Evolutionary conservation across 176 grass and related monocot species (phyloP), one percentile per base, ranked within the genome.

Genomic region (Rhipidocladum racemiflorum): DNA sequence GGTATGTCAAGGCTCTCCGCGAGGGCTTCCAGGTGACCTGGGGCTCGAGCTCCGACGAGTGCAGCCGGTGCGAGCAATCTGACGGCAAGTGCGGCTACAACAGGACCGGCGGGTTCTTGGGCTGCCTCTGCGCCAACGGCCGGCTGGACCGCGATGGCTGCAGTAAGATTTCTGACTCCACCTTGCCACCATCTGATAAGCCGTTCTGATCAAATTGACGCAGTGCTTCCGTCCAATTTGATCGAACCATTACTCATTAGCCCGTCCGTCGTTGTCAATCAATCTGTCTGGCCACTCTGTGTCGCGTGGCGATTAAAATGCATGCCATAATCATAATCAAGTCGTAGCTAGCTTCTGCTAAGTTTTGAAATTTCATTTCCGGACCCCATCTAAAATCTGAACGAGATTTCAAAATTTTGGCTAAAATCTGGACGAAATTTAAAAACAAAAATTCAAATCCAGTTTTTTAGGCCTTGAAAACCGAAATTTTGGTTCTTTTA

Each of bases 111-210:
- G 40, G 3, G 50, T 39, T 84, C 68, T 55, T 69, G 0, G 81
- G 73, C 30, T 97, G 95, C 83, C 24, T 87, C 69, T 94, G 95
- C 81, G 4, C 25, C 27, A 10, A 83, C 48, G 77, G 86, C 23
- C 12, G 15, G 69, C 18, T 61, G 2, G 67, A 5, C 48, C 2
- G 25, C 69, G 61, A 39, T 18, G 59, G 51, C 4, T 89, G 87
- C 77, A 29, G 62, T 40, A 61, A 69, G 24, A 70, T 61, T 2
- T 54, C 75, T 2, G 74, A 24, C n/a, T 12, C 74, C 30, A 36
- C 64, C 8, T 14, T 43, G 9, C 21, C 40, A 21, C 10, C 56
- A 14, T 14, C 43, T 32, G 82, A 81, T 89, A 89, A 83, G 69
- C 42, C 68, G 21, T 27, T 35, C 55, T 3, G 29, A 64, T 63